Evolutionary conservation across 441 rosid species (phyloP).

Genomic region (Pelargonium cotyledonis): DNA sequence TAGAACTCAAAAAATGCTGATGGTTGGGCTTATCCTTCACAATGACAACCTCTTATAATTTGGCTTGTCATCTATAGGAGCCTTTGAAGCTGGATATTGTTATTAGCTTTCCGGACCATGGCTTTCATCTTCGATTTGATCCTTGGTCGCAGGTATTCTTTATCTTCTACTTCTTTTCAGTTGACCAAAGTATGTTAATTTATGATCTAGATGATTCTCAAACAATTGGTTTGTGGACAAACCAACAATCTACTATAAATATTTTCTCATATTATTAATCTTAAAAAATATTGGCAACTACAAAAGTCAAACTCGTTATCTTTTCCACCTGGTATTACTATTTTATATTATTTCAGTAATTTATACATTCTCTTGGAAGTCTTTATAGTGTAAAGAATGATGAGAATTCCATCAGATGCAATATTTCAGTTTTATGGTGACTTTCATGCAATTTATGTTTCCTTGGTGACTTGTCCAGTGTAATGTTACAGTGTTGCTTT

Average conservation of each 20-base stretch:
- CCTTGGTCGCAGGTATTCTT: constrained; percentile 88
- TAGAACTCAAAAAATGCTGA: background rate
- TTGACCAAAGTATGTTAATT: background rate
- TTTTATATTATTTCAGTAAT: background rate
- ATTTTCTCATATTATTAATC: background rate
- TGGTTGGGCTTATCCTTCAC: background rate
- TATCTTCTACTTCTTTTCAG: background rate
- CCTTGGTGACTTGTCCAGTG: background rate
- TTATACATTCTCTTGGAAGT: background rate
- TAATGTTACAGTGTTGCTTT: background rate
- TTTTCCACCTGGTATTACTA: background rate
- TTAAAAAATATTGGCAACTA: too few species aligned
- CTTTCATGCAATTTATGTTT: background rate
- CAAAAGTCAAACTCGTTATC: background rate
- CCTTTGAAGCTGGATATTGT: constrained; percentile 85
- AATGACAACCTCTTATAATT: background rate
- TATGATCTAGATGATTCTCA: background rate
- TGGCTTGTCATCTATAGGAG: constrained; percentile 39
- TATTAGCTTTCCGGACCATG: constrained; percentile 91
- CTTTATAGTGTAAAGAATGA: too few species aligned
- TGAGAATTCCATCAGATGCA: background rate
- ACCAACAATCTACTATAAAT: background rate
- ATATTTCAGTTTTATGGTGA: background rate
- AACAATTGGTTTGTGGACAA: background rate
- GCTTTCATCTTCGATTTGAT: constrained; percentile 91